These are phyloP conservation scores for Arabidopsis lyrata DNA, from an alignment of 441 rosid species.

Conservation along the genomic window DNA sequence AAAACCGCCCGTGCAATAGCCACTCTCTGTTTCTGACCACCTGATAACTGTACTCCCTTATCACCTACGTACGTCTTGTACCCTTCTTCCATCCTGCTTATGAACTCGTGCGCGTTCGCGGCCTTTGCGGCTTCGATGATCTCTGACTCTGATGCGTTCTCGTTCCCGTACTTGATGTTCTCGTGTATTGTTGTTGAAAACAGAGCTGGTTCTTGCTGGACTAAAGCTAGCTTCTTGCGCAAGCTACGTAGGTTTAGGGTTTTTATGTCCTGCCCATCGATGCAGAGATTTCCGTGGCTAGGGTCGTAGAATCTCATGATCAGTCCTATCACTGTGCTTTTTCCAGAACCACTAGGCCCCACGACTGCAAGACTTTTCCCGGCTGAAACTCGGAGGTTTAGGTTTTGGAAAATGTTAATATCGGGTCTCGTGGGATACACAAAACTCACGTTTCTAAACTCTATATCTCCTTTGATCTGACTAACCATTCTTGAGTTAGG, in stretches of 20 bases:
- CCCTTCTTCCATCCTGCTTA: constrained; percentile 74
- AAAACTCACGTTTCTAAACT: constrained; percentile 65
- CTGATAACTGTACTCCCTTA: constrained; percentile 76
- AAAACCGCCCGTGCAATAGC: constrained; percentile 83
- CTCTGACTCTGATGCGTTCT: constrained; percentile 73
- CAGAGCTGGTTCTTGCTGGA: constrained; percentile 86
- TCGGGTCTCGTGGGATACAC: constrained; percentile 76
- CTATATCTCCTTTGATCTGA: constrained; percentile 63
- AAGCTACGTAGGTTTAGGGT: constrained; percentile 69
- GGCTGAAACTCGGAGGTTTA: constrained; percentile 55
- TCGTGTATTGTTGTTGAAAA: constrained; percentile 77
- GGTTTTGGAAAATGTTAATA: constrained; percentile 55
- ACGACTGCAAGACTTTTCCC: constrained; percentile 80
- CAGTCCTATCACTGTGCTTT: constrained; percentile 73
- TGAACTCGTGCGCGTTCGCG: constrained; percentile 81
- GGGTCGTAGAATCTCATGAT: constrained; percentile 81
- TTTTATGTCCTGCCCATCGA: constrained; percentile 70
- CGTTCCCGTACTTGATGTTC: constrained; percentile 76
- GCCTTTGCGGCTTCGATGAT: constrained; percentile 71
- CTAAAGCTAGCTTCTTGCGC: constrained; percentile 67
- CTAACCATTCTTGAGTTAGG: constrained; percentile 49
- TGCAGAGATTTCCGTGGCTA: constrained; percentile 52
- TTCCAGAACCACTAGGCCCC: constrained; percentile 89
- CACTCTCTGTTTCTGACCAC: constrained; percentile 82
- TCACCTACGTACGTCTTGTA: constrained; percentile 77